A percentile compares a stretch with the other conserved stretches of the same genome.
Evolutionary conservation across 139 green algal genomes (phyloP).

Genomic region (Chlamydomonas sphaeroides): DNA sequence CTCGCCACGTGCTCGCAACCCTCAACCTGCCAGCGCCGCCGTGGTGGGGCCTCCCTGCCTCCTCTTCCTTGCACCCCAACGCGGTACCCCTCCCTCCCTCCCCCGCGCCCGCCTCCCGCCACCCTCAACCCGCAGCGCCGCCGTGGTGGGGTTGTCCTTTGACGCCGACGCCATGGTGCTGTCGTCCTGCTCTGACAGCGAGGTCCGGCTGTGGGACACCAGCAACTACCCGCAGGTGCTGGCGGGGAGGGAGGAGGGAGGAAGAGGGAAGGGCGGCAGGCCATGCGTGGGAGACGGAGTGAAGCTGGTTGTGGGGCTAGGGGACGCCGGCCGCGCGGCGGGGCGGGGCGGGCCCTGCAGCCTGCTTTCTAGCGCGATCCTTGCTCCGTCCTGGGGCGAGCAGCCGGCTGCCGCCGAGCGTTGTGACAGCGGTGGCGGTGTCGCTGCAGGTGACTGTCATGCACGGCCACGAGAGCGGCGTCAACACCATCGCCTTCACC

Average conservation of each 20-base stretch:
- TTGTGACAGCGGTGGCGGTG: neutral
- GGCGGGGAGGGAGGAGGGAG: neutral
- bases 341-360: neutral
- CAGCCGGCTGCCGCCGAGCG: too few species aligned
- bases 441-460: conserved; percentile 25
- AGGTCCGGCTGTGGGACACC: conserved; percentile 32
- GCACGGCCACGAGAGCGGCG: conserved; percentile 30
- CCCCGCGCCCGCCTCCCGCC: too few species aligned
- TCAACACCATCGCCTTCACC: conserved; percentile 24
- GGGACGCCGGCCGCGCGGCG: too few species aligned
- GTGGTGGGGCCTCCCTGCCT: too few species aligned
- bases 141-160: conserved; percentile 13
- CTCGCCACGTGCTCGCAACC: too few species aligned
- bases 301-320: too few species aligned
- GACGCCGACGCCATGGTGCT: conserved; percentile 24
- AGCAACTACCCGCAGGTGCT: conserved; percentile 33
- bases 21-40: too few species aligned
- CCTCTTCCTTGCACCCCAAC: too few species aligned
- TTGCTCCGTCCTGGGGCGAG: too few species aligned
- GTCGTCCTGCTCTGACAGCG: conserved; percentile 7
- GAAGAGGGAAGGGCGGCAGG: neutral
- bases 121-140: too few species aligned
- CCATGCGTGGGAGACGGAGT: too few species aligned
- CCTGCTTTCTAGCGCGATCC: neutral
- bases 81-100: too few species aligned